Evolutionary conservation across 495 filamentous ascomycete genomes (phyloP), one percentile per base, ranked within the genome.

Genomic region (Penicillium antarcticum): DNA sequence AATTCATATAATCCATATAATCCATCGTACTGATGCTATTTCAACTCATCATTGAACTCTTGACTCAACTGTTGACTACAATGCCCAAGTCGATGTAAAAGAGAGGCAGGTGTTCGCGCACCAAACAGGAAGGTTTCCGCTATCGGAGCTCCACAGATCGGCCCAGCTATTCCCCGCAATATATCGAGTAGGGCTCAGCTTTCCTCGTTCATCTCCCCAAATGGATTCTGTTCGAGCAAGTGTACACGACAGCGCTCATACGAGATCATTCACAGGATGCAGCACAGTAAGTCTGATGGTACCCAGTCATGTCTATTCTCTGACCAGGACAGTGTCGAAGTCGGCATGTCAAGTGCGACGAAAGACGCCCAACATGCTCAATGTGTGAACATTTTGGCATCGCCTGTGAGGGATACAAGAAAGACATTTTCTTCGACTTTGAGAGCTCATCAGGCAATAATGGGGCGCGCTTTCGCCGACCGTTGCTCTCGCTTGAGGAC

Each of bases 321-420:
- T 23, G 12, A 48, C n/a, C 8, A 10, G 5, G 31, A 39, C 13
- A 57, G 58, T 68, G 59, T 49, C 59, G 65, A 32, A 56, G 29
- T 19, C 60, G 60, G 1, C 62, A 65, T 54, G 48, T 55, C 5
- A 65, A 65, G 52, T 68, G 59, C 40, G 65, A 67, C 29, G 61
- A 65, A 37, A 40, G 48, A 11, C 64, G 56, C 3, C 64, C 56
- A n/a, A 52, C 55, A 24, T 67, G 61, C 46, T 47, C 48, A 16
- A 56, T 62, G 52, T 67, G 64, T 36, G 26, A 31, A 32, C 51
- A 52, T 14, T 47, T 52, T 6, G 50, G 53, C 0, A 17, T 62
- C 2, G 8, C 39, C 2, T 64, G 58, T 24, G 52, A 49, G 16
- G 52, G 55, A 9, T 67, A 67, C 29, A 57, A 61, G 34, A 67